phyloP scores from a whole-genome alignment of 2,329 filamentous ascomycete species.

The Colletotrichum abscissum region DNA sequence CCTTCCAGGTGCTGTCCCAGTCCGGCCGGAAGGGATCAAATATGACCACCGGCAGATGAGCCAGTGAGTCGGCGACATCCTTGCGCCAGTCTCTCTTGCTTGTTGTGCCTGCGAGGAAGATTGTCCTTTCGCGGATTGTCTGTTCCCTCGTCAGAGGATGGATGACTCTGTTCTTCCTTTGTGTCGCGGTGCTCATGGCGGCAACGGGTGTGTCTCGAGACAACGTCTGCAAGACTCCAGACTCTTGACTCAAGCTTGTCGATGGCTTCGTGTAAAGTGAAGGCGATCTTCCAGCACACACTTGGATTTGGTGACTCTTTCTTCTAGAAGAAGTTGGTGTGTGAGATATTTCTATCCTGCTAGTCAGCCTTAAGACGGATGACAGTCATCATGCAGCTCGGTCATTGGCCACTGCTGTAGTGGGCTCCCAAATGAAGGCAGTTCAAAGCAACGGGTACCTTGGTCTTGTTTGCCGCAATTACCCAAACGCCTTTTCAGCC shows the following conservation, averaged over 20 bases:
- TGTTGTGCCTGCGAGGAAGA: conserved; percentile 72
- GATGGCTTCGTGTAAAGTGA: background rate
- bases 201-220: background rate
- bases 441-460: background rate
- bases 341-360: background rate
- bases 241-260: background rate
- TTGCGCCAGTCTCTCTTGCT: conserved; percentile 62
- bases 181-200: background rate
- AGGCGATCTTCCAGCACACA: background rate
- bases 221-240: background rate
- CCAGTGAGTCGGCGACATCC: conserved; percentile 52
- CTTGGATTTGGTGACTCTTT: background rate
- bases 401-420: background rate
- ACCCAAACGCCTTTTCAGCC: background rate
- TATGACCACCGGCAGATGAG: conserved; percentile 61
- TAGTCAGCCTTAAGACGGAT: conserved; percentile 6
- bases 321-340: background rate
- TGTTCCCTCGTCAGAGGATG: conserved; percentile 5
- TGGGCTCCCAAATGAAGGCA: background rate
- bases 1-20: conserved; percentile 66
- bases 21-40: conserved; percentile 66
- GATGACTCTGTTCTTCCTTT: conserved; percentile 38
- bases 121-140: conserved; percentile 38
- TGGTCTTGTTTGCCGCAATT: background rate
- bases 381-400: background rate